Evolutionary conservation across 345 rosid genomes (phyloP).

Genomic region (Linum trigynum): DNA sequence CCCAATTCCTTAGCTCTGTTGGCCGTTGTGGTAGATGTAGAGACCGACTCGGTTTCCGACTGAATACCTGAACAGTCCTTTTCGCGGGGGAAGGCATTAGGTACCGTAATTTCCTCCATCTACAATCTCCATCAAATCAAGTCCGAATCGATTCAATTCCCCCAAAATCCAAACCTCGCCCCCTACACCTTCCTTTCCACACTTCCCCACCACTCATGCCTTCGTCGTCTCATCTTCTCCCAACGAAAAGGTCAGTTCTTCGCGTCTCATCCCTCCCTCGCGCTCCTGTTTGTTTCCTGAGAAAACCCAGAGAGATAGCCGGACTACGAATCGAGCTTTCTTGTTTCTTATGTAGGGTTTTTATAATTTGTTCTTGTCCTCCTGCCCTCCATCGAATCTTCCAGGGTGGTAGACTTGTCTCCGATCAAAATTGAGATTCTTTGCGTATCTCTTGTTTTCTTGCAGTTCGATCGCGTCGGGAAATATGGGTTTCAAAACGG

Average conservation of each 20-base stretch:
- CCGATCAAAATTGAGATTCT: not conserved
- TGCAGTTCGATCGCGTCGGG: not conserved
- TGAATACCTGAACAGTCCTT: not conserved
- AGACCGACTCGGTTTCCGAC: too few relatives aligned
- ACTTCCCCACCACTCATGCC: too few relatives aligned
- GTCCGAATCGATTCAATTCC: too few relatives aligned
- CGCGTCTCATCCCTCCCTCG: not conserved
- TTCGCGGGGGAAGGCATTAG: not conserved
- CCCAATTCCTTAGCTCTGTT: not conserved
- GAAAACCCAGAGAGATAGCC: not conserved
- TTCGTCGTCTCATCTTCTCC: not conserved
- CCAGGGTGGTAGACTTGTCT: not conserved
- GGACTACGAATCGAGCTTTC: not conserved
- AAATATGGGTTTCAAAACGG: not conserved
- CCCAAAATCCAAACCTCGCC: too few relatives aligned
- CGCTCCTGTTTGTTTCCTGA: conserved; percentile 1
- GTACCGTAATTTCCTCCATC: not conserved
- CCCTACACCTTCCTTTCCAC: too few relatives aligned
- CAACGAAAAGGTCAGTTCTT: conserved; percentile 9
- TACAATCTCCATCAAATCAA: not conserved
- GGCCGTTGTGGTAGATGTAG: not conserved
- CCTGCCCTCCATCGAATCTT: not conserved
- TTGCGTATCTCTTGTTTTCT: not conserved
- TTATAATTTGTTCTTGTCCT: not conserved
- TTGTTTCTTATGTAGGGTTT: not conserved